Conservation (phyloP, 1,139 yeast species). For the Debaryomyces sp. region DNA sequence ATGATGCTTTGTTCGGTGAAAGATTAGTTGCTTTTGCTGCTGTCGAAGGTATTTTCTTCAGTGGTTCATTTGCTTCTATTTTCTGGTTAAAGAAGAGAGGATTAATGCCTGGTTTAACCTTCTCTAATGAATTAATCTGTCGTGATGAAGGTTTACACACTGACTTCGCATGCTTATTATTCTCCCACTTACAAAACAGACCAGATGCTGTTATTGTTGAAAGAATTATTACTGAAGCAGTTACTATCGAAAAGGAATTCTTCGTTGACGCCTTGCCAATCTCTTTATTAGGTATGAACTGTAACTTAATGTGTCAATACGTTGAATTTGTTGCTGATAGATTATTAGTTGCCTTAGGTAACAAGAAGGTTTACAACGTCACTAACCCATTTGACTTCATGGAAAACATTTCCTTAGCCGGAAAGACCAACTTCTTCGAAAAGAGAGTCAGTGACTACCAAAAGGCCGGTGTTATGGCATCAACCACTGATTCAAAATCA, state of each 20-base stretch:
- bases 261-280: slow-evolving; percentile 93
- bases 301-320: slow-evolving; percentile 91
- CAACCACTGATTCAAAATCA: slow-evolving; percentile 33
- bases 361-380: slow-evolving; percentile 83
- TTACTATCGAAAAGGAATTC: slow-evolving; percentile 88
- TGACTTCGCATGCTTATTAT: slow-evolving; percentile 94
- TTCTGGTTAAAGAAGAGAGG: slow-evolving; percentile 99
- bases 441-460: slow-evolving; percentile 98
- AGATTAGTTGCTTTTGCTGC: slow-evolving; percentile 98
- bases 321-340: slow-evolving; percentile 98
- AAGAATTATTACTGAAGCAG: slow-evolving; percentile 92
- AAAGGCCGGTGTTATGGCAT: slow-evolving; percentile 97
- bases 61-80: slow-evolving; percentile 96
- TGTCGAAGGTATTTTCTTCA: slow-evolving; percentile 97
- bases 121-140: slow-evolving; percentile 94
- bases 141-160: slow-evolving; percentile 99
- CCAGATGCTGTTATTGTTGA: slow-evolving; percentile 80
- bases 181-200: slow-evolving; percentile 88
- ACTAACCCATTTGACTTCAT: slow-evolving; percentile 96
- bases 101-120: slow-evolving; percentile 96
- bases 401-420: slow-evolving; percentile 97
- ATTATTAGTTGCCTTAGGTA: slow-evolving; percentile 85
- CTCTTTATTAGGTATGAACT: slow-evolving; percentile 90
- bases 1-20: slow-evolving; percentile 87
- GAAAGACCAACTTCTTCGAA: slow-evolving; percentile 98